Evolutionary conservation across 2,329 filamentous ascomycete genomes (phyloP), one percentile per base, ranked within the genome.

Genomic region (Gremmenia infestans): DNA sequence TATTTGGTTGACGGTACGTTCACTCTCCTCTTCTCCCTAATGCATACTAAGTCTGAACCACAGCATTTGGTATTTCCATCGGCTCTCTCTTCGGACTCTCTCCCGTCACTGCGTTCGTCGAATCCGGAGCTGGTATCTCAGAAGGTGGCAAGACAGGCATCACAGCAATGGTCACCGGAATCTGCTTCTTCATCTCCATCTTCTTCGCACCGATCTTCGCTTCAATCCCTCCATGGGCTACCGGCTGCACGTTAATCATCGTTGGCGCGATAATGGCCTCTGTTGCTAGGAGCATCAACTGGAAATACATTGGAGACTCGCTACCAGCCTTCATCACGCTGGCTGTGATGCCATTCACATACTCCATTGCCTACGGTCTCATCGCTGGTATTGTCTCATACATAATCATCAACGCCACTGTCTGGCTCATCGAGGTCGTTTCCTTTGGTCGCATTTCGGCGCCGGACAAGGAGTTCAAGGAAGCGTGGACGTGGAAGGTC

Each of bases 121-220:
- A 94, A 72, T 90, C 86, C n/a, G 89, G 89, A 68, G 90, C 90
- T 9, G 90, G 90, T 66, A 94, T 95, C 62, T 88, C 88, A 0
- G 89, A 95, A 71, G 90, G 90, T 53, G 90, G 89, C 48, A 86
- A 86, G 68, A 94, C 90, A 0, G 90, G 90, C 23, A 72, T 95
- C 14, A 92, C 89, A 0, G 84, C 88, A 49, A 88, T 92, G 71
- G 76, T 81, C 25, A 85, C 88, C 0, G 90, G 90, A 5, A 52
- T 93, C 50, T 91, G 87, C 74, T 95, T 95, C 77, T 87, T 94
- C 74, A 83, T 94, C 68, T 82, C 88, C 55, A 82, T 94, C 60
- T 95, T 95, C 78, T 94, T 94, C 69, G 89, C 89, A 0, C 90
- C 90, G 0, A 93, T 94, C 57, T 94, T 95, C 67, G 90, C 90